Percentiles rank a stretch among this genome's conserved stretches.
Evolutionary conservation across 2,329 filamentous ascomycete species (phyloP).

Genomic region (Epichloe sibirici): DNA sequence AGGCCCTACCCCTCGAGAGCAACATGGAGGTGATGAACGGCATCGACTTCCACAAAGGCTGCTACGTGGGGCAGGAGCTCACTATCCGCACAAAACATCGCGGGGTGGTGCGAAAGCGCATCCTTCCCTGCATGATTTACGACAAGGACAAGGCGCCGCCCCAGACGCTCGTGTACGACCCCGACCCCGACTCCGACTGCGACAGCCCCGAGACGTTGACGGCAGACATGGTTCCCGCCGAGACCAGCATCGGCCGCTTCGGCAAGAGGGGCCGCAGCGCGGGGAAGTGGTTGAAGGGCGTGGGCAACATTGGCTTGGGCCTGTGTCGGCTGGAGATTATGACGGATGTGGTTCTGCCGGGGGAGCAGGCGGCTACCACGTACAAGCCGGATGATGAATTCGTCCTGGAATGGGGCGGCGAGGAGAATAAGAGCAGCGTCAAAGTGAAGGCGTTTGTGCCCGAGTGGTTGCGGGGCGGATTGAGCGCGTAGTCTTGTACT

Average conservation of each 20-base stretch:
- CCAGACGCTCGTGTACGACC: constrained; percentile 34
- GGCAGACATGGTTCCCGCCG: constrained; percentile 27
- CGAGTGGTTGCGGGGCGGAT: constrained; percentile 48
- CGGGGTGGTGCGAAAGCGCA: constrained; percentile 81
- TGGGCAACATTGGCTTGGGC: constrained; percentile 79
- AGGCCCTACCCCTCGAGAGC: constrained; percentile 71
- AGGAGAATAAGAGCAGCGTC: constrained; percentile 23
- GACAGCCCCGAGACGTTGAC: constrained; percentile 15
- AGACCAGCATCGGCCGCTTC: constrained; percentile 37
- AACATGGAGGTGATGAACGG: constrained; percentile 80
- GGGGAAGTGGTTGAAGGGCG: constrained; percentile 67
- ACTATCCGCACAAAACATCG: constrained; percentile 93
- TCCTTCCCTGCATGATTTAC: constrained; percentile 72
- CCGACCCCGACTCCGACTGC: constrained; percentile 11
- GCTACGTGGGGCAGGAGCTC: constrained; percentile 92
- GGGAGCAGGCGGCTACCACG: constrained; percentile 50
- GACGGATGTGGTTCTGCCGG: constrained; percentile 66
- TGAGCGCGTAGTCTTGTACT: constrained; percentile 12
- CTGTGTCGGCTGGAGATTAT: constrained; percentile 83
- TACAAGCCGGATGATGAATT: constrained; percentile 53
- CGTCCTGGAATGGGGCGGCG: constrained; percentile 39
- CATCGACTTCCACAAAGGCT: constrained; percentile 90
- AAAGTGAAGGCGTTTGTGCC: constrained; percentile 76
- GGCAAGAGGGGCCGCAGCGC: constrained; percentile 54
- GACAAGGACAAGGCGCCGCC: constrained; percentile 27